Base-by-base conservation (phyloP, 768 basidiomycete genomes). In the Amanita exitialis region DNA sequence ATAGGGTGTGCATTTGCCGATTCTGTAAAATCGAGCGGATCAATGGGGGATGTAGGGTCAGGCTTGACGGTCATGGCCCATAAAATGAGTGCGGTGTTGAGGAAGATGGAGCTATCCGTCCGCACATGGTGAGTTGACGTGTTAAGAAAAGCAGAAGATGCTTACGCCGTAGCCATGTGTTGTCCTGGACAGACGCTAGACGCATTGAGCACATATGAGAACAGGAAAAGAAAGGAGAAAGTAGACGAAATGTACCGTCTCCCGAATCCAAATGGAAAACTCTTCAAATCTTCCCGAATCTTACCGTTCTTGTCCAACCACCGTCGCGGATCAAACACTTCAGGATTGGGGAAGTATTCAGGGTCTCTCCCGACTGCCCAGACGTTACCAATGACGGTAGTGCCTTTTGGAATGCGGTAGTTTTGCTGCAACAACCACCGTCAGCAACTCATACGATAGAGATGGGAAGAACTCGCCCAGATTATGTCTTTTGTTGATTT, bases 281-380 rank as follows among this genome's bases (percentile, higher is more conserved):
- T 66, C 57, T 71, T 76, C 36, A 79, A 57, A 50, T 80, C 79
- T 9, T 78, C 75, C n/a, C 71, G 67, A 15, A 82, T 48, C 23
- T 60, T 66, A 0, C 75, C 75, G 6, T 72, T 64, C 13, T 61
- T 56, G 8, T 62, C 66, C 21, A 82, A 49, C 81, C 81, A 85
- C 34, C 81, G 66, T 55, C 76, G 71, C 1, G 81, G 81, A 38
- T 78, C 64, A 57, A 84, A 83, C 23, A 49, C 55, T 47, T 83
- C 78, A 6, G 82, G 81, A 36, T 83, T 70, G 3, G 76, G 75
- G 61, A 79, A 83, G n/a, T 71, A 67, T 3, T 55, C 61, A 0
- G 82, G 77, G 54, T 83, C 81, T 27, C 78, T 74, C 2, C 75
- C 76, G 27, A 83, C 73, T 1, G 77, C 72, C 77, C 81, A 83